phyloP scores from a whole-genome alignment of 306 rosid species.

The Canavalia gladiata region DNA sequence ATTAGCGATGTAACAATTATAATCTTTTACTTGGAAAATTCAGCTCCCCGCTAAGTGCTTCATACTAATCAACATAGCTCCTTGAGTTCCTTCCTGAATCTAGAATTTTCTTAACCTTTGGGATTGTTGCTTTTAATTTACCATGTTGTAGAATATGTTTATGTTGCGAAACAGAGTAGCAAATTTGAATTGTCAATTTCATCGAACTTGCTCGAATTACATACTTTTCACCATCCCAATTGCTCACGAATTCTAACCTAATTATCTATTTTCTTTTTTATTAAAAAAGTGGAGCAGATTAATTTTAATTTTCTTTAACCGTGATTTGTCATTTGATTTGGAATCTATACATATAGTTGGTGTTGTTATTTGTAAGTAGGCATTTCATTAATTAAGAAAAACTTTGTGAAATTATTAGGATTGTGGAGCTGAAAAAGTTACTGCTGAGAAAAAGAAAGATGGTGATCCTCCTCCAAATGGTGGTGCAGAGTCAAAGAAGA shows the following conservation, averaged over 20 bases:
- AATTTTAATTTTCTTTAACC: not conserved
- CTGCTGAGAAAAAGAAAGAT: constrained; percentile 54
- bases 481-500: constrained; percentile 52
- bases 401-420: constrained; percentile 62
- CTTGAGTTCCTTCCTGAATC: constrained; percentile 32
- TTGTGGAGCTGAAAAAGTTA: constrained; percentile 44
- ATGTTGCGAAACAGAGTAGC: not conserved
- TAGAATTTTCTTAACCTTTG: constrained; percentile 17
- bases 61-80: not conserved
- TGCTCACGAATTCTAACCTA: not conserved
- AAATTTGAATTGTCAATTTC: not conserved
- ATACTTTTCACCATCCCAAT: constrained; percentile 21
- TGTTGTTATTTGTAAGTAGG: not conserved
- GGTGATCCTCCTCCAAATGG: constrained; percentile 50
- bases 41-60: not conserved
- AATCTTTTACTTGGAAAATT: constrained; percentile 5
- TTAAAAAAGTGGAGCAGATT: not conserved
- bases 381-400: constrained; percentile 39
- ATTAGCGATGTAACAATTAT: not conserved
- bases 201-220: not conserved
- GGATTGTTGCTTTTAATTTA: not conserved
- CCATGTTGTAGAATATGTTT: not conserved
- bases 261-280: not conserved
- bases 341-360: not conserved
- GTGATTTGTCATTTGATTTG: not conserved